phyloP scores from a whole-genome alignment of 2,329 filamentous ascomycete species.

The Claviceps africana region DNA sequence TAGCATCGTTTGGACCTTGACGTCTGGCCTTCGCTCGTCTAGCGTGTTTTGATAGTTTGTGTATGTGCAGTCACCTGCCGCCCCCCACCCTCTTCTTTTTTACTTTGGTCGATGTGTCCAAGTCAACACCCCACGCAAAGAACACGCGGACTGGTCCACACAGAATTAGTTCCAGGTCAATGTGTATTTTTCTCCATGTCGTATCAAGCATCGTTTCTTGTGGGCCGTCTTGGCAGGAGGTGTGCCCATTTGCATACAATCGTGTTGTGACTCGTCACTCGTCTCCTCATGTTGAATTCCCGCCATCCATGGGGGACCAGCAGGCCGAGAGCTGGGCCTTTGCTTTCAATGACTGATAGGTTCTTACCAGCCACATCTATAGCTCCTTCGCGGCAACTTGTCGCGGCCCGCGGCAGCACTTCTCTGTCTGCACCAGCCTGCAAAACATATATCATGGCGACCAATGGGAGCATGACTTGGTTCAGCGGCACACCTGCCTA shows the following conservation, averaged over 20 bases:
- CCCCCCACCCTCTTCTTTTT: not conserved
- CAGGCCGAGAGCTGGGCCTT: not conserved
- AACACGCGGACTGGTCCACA: slow-evolving; percentile 3
- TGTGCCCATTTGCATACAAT: not conserved
- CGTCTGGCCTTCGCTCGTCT: not conserved
- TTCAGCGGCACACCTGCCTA: not conserved
- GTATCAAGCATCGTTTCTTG: not conserved
- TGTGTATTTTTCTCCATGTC: not conserved
- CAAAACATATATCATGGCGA: not conserved
- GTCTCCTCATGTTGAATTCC: slow-evolving; percentile 1
- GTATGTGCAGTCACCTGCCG: not conserved
- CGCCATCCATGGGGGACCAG: not conserved
- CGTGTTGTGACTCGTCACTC: not conserved
- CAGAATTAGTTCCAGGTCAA: not conserved
- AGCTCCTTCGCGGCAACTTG: not conserved
- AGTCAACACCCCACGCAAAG: slow-evolving; percentile 2
- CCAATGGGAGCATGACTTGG: not conserved
- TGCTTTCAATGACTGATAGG: not conserved
- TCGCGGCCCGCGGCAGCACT: not conserved
- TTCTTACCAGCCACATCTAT: not conserved
- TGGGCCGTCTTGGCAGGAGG: not conserved
- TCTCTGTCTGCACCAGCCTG: not conserved
- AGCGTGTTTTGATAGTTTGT: slow-evolving; percentile 1
- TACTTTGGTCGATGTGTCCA: not conserved
- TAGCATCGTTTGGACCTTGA: not conserved